Base-by-base conservation (phyloP, 164 flowering plant species). In the Umbellularia californica region DNA sequence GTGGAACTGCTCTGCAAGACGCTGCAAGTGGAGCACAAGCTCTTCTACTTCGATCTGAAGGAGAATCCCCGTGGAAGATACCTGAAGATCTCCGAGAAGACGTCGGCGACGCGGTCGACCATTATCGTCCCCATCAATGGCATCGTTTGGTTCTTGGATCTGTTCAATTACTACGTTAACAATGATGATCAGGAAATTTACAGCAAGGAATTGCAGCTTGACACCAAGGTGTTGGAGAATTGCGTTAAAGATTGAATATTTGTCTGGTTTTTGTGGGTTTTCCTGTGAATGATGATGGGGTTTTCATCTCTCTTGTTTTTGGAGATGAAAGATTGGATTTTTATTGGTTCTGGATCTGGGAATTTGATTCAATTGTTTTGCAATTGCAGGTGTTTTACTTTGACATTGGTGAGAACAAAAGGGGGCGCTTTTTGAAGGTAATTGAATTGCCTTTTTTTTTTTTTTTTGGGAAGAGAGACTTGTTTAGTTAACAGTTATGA, bases 191-290 rank as follows among this genome's bases (percentile, higher is more conserved):
- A 87, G 69, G 97, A 93, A 0, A 70, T 84, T 66, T 90, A 79
- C 75, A 95, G 99, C 89, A 95, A 95, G 85, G 99, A 95, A 72
- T 85, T 95, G 86, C 98, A 93, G 89, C 95, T 95, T 60, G 97
- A 95, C 75, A 83, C 93, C 74, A 95, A 95, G 90, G 94, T 76
- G 74, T 50, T 13, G 60, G 1, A 24, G 68, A 25, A 30, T 30
- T 68, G 11, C 15, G 20, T 15, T 41, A 12, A 58, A 25, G 68
- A 63, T 67, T 28, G 14, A 10, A 19, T 28, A 22, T 67, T 67
- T 50, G 6, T 50, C 13, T 20, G 27, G 51, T 25, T 55, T 17
- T 52, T 23, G 14, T 52, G n/a, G 15, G 22, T 30, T 14, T 50
- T 41, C 24, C 11, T 41, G 47, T 41, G 47, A 41, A 9, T 41